A percentile compares a stretch with the other conserved stretches of the same genome.
These are phyloP conservation scores for Hypoxylon crocopeplum DNA, from an alignment of 495 filamentous ascomycete species.

Conservation along the genomic window DNA sequence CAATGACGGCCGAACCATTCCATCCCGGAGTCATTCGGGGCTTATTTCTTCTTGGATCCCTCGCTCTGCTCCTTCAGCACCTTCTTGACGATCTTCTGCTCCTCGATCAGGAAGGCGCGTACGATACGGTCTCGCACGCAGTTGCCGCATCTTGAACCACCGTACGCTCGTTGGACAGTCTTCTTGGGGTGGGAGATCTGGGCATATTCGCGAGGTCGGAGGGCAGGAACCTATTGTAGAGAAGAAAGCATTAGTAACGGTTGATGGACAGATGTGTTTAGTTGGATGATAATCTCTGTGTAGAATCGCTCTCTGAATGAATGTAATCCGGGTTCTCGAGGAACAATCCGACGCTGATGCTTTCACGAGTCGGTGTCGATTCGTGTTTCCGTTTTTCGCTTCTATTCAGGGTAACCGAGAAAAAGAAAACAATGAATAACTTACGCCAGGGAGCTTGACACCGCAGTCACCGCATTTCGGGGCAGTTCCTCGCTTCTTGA, in stretches of 20 bases:
- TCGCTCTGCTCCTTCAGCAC: constrained; percentile 83
- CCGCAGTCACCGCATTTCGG: constrained; percentile 99
- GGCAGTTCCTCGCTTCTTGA: constrained; percentile 96
- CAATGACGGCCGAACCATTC: constrained; percentile 52
- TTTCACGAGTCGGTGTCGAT: not conserved
- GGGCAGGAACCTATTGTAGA: constrained; percentile 80
- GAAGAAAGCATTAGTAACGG: constrained; percentile 9
- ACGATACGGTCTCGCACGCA: constrained; percentile 98
- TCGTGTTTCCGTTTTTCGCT: not conserved
- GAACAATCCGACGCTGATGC: not conserved
- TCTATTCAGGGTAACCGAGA: not conserved
- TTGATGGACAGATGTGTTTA: no score
- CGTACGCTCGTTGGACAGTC: constrained; percentile 97
- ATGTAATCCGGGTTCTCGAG: no score
- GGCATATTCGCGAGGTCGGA: constrained; percentile 96
- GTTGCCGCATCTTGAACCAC: constrained; percentile 96
- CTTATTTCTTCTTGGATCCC: constrained; percentile 80
- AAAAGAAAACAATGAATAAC: constrained; percentile 48
- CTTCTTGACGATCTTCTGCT: constrained; percentile 99
- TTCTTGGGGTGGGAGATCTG: constrained; percentile 97
- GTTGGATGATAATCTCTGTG: no score
- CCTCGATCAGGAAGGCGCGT: constrained; percentile 97
- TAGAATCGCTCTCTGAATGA: not conserved
- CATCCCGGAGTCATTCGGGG: constrained; percentile 38
- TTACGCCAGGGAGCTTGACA: constrained; percentile 91